Percentiles rank a stretch among this genome's conserved stretches.
Conservation (phyloP, 495 filamentous ascomycete genomes). For the Lasiosphaeria ovina region DNA sequence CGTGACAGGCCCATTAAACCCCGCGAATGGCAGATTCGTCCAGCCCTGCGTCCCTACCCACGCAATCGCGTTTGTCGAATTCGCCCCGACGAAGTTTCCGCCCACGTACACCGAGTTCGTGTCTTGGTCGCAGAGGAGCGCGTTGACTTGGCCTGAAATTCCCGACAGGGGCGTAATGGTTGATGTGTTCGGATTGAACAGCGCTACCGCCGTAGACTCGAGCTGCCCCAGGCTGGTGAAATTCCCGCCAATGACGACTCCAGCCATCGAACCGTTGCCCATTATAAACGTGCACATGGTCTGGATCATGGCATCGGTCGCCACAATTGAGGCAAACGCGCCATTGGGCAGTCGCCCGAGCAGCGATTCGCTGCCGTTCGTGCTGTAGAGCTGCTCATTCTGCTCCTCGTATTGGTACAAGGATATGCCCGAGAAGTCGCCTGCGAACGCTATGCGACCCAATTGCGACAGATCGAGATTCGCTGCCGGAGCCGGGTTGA, state of each 20-base stretch:
- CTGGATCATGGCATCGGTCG: slow-evolving; percentile 78
- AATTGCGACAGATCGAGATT: slow-evolving; percentile 79
- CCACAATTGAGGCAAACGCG: slow-evolving; percentile 66
- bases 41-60: slow-evolving; percentile 74
- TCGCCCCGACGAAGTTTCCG: slow-evolving; percentile 73
- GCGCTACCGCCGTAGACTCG: slow-evolving; percentile 73
- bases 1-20: slow-evolving; percentile 90
- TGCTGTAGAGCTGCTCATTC: slow-evolving; percentile 60
- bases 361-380: slow-evolving; percentile 78
- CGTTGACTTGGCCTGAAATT: slow-evolving; percentile 74
- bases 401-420: slow-evolving; percentile 84
- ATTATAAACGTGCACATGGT: slow-evolving; percentile 80
- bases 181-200: slow-evolving; percentile 69
- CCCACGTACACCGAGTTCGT: slow-evolving; percentile 86
- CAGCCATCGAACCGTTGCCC: slow-evolving; percentile 63
- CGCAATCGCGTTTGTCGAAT: slow-evolving; percentile 84
- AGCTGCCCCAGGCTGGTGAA: slow-evolving; percentile 86
- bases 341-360: slow-evolving; percentile 84
- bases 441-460: slow-evolving; percentile 81
- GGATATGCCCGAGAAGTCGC: slow-evolving; percentile 89
- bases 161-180: slow-evolving; percentile 70
- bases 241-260: slow-evolving; percentile 86
- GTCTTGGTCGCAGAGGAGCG: slow-evolving; percentile 79
- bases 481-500: slow-evolving; percentile 67
- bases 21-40: slow-evolving; percentile 84